phyloP scores from a whole-genome alignment of 2,329 filamentous ascomycete species.

The Chaetomium globosum region DNA sequence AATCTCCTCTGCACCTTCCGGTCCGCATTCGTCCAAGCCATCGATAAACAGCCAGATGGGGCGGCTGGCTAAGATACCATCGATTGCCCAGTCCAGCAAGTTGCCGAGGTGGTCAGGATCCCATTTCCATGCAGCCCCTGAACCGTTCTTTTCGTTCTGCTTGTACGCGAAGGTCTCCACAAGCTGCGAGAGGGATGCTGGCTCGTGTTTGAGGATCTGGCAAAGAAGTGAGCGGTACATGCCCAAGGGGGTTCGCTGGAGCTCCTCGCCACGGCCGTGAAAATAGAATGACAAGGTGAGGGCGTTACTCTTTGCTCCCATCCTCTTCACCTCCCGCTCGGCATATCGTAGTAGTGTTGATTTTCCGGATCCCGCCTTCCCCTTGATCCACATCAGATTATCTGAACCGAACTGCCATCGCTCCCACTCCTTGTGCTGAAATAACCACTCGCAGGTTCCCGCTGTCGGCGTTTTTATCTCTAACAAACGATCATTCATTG shows the following conservation, averaged over 20 bases:
- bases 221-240: background rate
- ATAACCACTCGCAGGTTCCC: background rate
- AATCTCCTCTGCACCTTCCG: background rate
- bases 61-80: background rate
- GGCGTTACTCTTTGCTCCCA: background rate
- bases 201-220: background rate
- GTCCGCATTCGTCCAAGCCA: background rate
- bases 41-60: slow-evolving; percentile 1
- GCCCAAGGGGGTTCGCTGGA: background rate
- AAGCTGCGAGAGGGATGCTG: background rate
- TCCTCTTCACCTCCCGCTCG: background rate
- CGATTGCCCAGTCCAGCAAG: background rate
- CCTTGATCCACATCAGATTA: slow-evolving; percentile 5
- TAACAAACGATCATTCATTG: background rate
- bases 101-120: background rate
- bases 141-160: background rate
- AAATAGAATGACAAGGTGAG: background rate
- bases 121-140: background rate
- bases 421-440: background rate
- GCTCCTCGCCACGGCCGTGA: background rate
- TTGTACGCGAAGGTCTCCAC: background rate
- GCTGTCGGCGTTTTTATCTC: background rate
- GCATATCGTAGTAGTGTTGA: slow-evolving; percentile 2
- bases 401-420: background rate
- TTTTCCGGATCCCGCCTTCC: slow-evolving; percentile 7